Evolutionary conservation across 495 filamentous ascomycete genomes (phyloP).

Genomic region (Elasticomyces elasticus): DNA sequence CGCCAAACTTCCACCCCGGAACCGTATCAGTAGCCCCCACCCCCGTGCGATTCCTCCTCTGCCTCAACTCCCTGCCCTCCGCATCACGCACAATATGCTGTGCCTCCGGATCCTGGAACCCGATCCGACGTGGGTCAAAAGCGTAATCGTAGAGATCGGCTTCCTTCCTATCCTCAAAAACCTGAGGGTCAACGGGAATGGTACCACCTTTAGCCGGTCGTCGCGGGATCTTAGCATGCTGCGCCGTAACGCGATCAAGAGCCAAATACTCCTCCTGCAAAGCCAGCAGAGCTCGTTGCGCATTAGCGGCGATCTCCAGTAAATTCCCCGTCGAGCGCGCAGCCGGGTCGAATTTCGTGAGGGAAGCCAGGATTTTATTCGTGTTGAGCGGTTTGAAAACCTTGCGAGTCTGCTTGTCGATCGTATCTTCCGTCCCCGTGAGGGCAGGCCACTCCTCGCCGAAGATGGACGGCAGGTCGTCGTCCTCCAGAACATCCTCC

Average conservation of each 20-base stretch:
- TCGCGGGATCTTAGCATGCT: conserved; percentile 32
- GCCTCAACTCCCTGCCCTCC: conserved; percentile 31
- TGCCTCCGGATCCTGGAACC: conserved; percentile 30
- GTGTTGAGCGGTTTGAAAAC: conserved; percentile 25
- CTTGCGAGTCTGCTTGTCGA: not conserved
- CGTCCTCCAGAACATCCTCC: conserved; percentile 10
- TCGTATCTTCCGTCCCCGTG: not conserved
- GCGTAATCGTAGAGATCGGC: conserved; percentile 35
- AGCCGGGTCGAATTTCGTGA: conserved; percentile 27
- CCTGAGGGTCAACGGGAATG: conserved; percentile 19
- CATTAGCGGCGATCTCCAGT: conserved; percentile 43
- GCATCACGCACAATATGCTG: conserved; percentile 26
- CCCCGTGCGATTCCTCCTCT: conserved; percentile 25
- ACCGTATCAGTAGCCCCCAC: conserved; percentile 16
- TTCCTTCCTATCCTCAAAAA: conserved; percentile 34
- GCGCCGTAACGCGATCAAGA: conserved; percentile 44
- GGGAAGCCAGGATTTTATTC: conserved; percentile 21
- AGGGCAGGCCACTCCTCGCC: not conserved
- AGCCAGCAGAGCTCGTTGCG: conserved; percentile 41
- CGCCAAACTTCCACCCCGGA: conserved; percentile 21
- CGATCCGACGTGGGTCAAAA: conserved; percentile 30
- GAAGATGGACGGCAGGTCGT: conserved; percentile 11
- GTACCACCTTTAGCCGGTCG: conserved; percentile 33
- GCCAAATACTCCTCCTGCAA: conserved; percentile 58
- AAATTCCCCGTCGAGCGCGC: conserved; percentile 39